Evolutionary conservation across 371 early-diverging fungal genomes (phyloP).

Genomic region (Mucor mucedo): DNA sequence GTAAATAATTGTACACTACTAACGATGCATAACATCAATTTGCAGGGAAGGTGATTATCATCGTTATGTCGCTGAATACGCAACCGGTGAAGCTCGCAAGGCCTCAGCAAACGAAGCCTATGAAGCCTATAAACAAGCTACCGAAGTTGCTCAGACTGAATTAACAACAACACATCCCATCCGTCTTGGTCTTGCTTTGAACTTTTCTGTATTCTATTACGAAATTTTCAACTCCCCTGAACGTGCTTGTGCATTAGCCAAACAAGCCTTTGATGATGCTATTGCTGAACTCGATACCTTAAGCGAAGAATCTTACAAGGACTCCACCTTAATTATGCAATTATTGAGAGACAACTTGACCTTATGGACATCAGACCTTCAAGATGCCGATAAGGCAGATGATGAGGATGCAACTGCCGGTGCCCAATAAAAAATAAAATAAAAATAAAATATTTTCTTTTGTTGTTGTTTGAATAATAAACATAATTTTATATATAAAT

Average conservation of each 20-base stretch:
- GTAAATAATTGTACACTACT: background rate
- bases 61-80: conserved; percentile 99
- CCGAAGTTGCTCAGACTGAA: conserved; percentile 91
- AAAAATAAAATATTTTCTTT: background rate
- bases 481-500: background rate
- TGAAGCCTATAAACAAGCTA: conserved; percentile 96
- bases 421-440: conserved; percentile 12
- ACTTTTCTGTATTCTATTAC: conserved; percentile 99
- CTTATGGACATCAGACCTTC: conserved; percentile 98
- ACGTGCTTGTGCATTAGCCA: conserved; percentile 98
- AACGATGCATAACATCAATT: background rate
- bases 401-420: background rate
- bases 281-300: conserved; percentile 97
- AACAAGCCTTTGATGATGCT: conserved; percentile 99
- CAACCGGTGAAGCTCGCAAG: conserved; percentile 81
- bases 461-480: background rate
- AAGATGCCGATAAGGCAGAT: conserved; percentile 57
- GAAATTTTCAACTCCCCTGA: conserved; percentile 99
- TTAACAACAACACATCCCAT: conserved; percentile 98
- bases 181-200: conserved; percentile 98
- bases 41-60: conserved; percentile 98
- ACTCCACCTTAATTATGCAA: conserved; percentile 99
- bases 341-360: conserved; percentile 99
- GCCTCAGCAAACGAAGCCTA: conserved; percentile 89
- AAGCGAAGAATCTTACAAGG: conserved; percentile 99